Conservation (phyloP, 176 grass and related monocot genomes). For the Lolium perenne region DNA sequence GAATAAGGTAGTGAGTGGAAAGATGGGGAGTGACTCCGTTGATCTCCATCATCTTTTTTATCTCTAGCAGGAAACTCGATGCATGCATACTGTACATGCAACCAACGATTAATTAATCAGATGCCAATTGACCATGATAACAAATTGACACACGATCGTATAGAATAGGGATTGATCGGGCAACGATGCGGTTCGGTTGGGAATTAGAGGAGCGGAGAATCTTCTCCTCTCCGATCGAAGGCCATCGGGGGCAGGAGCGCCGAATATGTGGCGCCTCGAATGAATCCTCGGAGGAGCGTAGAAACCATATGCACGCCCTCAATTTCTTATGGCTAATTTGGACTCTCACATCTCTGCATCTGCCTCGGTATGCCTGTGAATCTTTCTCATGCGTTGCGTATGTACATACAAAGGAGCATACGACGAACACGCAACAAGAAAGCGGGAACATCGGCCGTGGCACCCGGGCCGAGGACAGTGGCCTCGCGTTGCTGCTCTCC, state of each 20-base stretch:
- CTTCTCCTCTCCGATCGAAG: constrained; percentile 25
- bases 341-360: neutral
- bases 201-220: constrained; percentile 53
- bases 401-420: neutral
- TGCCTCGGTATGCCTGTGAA: neutral
- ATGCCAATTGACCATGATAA: neutral
- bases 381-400: neutral
- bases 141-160: neutral
- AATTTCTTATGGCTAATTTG: constrained; percentile 25
- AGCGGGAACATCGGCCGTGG: constrained; percentile 60
- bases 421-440: constrained; percentile 7
- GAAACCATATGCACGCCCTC: constrained; percentile 35
- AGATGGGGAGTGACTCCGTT: constrained; percentile 37
- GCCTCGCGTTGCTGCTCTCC: constrained; percentile 20
- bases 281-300: constrained; percentile 51
- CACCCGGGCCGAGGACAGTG: constrained; percentile 56
- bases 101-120: neutral
- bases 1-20: constrained; percentile 51
- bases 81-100: neutral
- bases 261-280: constrained; percentile 60
- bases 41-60: neutral
- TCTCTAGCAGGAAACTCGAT: neutral
- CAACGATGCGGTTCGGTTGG: constrained; percentile 49
- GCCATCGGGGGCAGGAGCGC: constrained; percentile 52
- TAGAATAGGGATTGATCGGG: constrained; percentile 27